phyloP scores from a whole-genome alignment of 2,329 filamentous ascomycete genomes.

The Aspergillus caelatus region DNA sequence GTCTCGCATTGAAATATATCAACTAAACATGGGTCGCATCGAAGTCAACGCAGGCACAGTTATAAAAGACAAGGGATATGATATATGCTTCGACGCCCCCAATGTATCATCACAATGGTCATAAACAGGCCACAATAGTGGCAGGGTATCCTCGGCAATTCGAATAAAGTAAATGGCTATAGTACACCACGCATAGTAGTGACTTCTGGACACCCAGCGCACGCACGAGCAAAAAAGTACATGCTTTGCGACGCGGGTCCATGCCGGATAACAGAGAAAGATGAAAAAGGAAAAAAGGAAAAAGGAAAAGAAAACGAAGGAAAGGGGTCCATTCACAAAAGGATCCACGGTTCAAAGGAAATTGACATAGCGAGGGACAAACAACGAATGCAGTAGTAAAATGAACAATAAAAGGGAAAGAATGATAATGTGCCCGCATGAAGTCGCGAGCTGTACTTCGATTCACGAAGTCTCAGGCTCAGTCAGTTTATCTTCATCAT shows the following conservation, averaged over 20 bases:
- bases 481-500: conserved; percentile 2
- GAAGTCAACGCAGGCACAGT: background rate
- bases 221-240: background rate
- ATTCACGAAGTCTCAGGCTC: background rate
- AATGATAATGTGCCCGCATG: background rate
- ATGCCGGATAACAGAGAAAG: background rate
- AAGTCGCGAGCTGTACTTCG: background rate
- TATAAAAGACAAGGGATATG: background rate
- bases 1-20: background rate
- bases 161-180: conserved; percentile 20
- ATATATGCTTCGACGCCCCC: conserved; percentile 6
- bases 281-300: background rate
- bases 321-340: background rate
- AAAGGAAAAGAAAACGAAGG: background rate
- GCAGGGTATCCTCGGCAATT: conserved; percentile 27
- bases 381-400: background rate
- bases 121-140: conserved; percentile 25
- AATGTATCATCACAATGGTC: conserved; percentile 24
- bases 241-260: background rate
- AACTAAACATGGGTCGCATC: background rate
- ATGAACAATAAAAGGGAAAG: background rate
- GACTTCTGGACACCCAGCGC: background rate
- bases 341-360: conserved; percentile 2
- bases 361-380: background rate
- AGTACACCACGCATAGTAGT: background rate